Evolutionary conservation across 2,329 filamentous ascomycete genomes (phyloP).

Genomic region (Aspergillus ochraceoroseus): DNA sequence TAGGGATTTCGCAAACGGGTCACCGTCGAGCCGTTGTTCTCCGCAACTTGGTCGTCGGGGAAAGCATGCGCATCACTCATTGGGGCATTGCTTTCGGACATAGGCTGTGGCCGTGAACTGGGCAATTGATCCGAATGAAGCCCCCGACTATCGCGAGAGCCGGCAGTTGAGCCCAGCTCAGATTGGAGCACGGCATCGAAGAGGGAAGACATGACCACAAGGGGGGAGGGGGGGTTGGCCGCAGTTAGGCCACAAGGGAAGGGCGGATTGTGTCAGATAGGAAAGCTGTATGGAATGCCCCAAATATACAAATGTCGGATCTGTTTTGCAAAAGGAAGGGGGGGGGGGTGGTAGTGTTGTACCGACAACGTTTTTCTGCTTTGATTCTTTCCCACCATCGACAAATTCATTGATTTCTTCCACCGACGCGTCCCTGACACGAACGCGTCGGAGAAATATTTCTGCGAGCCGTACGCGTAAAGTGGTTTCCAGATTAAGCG

Average conservation of each 20-base stretch:
- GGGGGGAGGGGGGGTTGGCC: constrained; percentile 24
- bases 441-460: constrained; percentile 27
- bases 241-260: constrained; percentile 20
- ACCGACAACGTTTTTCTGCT: too few species aligned
- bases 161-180: constrained; percentile 36
- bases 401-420: constrained; percentile 15
- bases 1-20: constrained; percentile 48
- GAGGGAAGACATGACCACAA: constrained; percentile 41
- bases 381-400: too few species aligned
- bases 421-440: constrained; percentile 26
- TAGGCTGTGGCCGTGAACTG: constrained; percentile 53
- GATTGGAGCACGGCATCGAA: constrained; percentile 43
- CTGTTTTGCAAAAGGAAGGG: too few species aligned
- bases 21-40: constrained; percentile 47
- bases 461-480: constrained; percentile 29
- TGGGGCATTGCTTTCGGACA: constrained; percentile 48
- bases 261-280: not conserved
- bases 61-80: constrained; percentile 56
- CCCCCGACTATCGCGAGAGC: constrained; percentile 26
- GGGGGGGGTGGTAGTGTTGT: too few species aligned
- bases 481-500: constrained; percentile 36
- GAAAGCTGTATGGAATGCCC: not conserved
- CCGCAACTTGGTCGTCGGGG: constrained; percentile 59
- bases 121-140: constrained; percentile 41
- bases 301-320: not conserved